A percentile compares a stretch with the other conserved stretches of the same genome.
These are phyloP conservation scores for Flaveria robusta DNA, from an alignment of 129 eudicot genomes.

Conservation along the genomic window DNA sequence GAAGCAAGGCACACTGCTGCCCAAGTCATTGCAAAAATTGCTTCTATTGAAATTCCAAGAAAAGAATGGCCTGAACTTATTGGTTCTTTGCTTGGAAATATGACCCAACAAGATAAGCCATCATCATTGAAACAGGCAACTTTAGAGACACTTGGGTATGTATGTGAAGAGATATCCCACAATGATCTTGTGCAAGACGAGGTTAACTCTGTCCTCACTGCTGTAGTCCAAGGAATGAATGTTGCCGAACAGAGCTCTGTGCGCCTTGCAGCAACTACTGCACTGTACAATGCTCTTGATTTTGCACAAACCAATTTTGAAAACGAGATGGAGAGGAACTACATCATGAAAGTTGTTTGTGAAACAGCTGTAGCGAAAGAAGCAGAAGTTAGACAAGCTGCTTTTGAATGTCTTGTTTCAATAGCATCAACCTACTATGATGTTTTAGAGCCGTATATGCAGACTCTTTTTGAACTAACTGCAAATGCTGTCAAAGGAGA, in stretches of 20 bases:
- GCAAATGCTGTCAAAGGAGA: slow-evolving; percentile 85
- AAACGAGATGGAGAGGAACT: slow-evolving; percentile 79
- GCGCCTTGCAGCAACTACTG: slow-evolving; percentile 87
- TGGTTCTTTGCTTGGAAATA: slow-evolving; percentile 58
- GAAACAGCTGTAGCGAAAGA: slow-evolving; percentile 79
- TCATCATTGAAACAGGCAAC: slow-evolving; percentile 78
- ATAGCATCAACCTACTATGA: slow-evolving; percentile 88
- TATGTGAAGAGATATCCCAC: slow-evolving; percentile 90
- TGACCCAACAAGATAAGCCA: slow-evolving; percentile 76
- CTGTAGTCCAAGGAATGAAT: slow-evolving; percentile 95
- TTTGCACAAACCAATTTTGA: slow-evolving; percentile 90
- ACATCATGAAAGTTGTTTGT: slow-evolving; percentile 84
- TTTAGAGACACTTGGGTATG: slow-evolving; percentile 82
- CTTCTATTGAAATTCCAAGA: slow-evolving; percentile 75
- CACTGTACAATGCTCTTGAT: slow-evolving; percentile 81
- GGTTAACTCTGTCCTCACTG: slow-evolving; percentile 84
- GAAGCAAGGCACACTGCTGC: slow-evolving; percentile 90
- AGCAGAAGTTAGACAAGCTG: slow-evolving; percentile 77
- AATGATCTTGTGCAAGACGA: slow-evolving; percentile 78
- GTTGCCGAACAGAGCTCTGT: slow-evolving; percentile 61
- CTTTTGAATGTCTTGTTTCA: slow-evolving; percentile 87
- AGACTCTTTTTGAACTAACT: slow-evolving; percentile 71
- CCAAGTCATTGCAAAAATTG: slow-evolving; percentile 88
- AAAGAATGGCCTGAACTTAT: slow-evolving; percentile 93
- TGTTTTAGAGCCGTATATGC: slow-evolving; percentile 86